Evolutionary conservation across 305 asterid genomes (phyloP).

Genomic region (Lippia alba): DNA sequence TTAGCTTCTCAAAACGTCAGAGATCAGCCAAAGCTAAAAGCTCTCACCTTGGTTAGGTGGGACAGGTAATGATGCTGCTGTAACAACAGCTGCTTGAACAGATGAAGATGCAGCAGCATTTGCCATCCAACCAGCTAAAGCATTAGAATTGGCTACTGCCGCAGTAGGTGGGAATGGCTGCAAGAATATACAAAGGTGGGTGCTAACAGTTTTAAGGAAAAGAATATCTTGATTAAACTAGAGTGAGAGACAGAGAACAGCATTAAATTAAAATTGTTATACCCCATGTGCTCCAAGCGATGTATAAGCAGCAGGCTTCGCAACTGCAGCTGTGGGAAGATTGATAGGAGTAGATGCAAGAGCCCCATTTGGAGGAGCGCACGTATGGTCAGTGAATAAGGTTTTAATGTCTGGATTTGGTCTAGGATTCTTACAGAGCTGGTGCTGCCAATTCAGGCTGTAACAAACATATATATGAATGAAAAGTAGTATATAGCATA

Average conservation of each 20-base stretch:
- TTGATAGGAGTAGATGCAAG: slow-evolving; percentile 81
- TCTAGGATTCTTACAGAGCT: slow-evolving; percentile 93
- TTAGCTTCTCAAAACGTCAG: slow-evolving; percentile 28
- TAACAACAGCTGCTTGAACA: slow-evolving; percentile 96
- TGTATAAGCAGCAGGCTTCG: slow-evolving; percentile 71
- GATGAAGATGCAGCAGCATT: slow-evolving; percentile 92
- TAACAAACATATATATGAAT: slow-evolving; percentile 30
- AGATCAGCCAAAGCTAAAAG: slow-evolving; percentile 18
- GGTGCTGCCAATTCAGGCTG: slow-evolving; percentile 99
- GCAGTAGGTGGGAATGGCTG: slow-evolving; percentile 91
- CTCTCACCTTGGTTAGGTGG: slow-evolving; percentile 79
- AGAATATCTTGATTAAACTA: not conserved
- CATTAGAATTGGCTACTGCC: slow-evolving; percentile 80
- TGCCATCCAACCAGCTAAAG: slow-evolving; percentile 95
- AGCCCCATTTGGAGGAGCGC: slow-evolving; percentile 86
- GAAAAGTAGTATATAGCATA: slow-evolving; percentile 15
- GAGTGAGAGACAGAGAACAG: slow-evolving; percentile 14
- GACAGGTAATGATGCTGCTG: slow-evolving; percentile 86
- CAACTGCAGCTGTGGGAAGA: slow-evolving; percentile 74
- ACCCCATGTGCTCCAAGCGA: slow-evolving; percentile 95
- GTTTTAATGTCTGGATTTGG: slow-evolving; percentile 93
- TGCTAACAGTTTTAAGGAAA: slow-evolving; percentile 11
- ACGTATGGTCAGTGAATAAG: slow-evolving; percentile 80
- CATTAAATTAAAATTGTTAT: slow-evolving; percentile 26
- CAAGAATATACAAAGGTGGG: slow-evolving; percentile 38